phyloP scores from a whole-genome alignment of 495 filamentous ascomycete species.

The Saxophila tyrrhenica region DNA sequence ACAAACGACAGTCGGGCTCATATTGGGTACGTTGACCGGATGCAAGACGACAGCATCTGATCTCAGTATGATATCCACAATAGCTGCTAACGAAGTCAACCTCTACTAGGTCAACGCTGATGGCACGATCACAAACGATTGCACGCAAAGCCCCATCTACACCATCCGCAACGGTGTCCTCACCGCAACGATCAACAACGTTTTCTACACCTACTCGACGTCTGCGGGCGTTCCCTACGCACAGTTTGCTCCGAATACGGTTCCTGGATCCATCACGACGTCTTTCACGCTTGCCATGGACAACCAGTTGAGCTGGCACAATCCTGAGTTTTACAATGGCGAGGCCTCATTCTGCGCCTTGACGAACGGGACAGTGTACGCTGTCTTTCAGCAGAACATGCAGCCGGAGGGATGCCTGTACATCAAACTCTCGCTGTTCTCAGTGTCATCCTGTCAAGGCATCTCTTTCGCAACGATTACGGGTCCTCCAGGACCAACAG shows the following conservation, averaged over 20 bases:
- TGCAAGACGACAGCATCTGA: too few species aligned
- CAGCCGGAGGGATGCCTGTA: constrained; percentile 7
- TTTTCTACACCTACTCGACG: constrained; percentile 11
- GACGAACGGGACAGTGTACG: constrained; percentile 10
- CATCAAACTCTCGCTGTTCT: constrained; percentile 8
- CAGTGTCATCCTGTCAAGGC: constrained; percentile 7
- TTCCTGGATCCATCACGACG: constrained; percentile 6
- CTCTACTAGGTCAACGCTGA: constrained; percentile 4
- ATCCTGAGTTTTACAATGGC: constrained; percentile 11
- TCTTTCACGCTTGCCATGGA: constrained; percentile 7
- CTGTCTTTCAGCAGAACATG: constrained; percentile 10
- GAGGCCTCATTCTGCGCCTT: constrained; percentile 11
- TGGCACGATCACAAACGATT: constrained; percentile 11
- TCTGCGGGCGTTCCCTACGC: constrained; percentile 2
- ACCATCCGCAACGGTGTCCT: constrained; percentile 7
- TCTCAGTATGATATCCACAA: too few species aligned
- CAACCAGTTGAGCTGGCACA: constrained; percentile 5
- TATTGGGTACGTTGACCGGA: neutral
- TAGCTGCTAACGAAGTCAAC: too few species aligned
- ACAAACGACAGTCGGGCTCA: neutral
- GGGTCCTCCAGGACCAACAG: constrained; percentile 1
- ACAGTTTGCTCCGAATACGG: constrained; percentile 8
- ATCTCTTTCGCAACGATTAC: constrained; percentile 4
- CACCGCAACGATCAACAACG: constrained; percentile 4
- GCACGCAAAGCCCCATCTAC: constrained; percentile 10